These are phyloP conservation scores for Leccinum obscurum DNA, from an alignment of 768 basidiomycete genomes.

Conservation along the genomic window DNA sequence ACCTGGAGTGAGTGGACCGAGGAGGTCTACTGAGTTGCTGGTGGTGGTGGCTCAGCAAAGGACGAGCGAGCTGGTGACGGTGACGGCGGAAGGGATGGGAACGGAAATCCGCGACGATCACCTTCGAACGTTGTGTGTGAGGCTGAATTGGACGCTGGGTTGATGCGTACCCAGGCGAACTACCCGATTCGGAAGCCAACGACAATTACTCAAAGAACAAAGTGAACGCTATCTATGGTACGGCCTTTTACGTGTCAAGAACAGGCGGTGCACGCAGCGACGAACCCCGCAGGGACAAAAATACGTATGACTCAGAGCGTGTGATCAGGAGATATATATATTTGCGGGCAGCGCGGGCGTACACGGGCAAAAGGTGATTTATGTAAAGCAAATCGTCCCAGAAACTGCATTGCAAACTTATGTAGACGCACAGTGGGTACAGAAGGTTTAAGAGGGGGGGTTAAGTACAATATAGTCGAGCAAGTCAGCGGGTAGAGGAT, in stretches of 20 bases:
- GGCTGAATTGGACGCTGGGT: conserved; percentile 17
- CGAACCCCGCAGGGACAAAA: not conserved
- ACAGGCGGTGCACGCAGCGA: not conserved
- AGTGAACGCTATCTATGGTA: not conserved
- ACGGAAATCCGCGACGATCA: conserved; percentile 31
- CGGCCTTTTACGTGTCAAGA: not conserved
- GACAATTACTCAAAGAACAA: conserved; percentile 6
- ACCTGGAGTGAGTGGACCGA: not conserved
- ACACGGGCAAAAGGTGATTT: conserved; percentile 2
- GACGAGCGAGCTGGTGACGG: conserved; percentile 9
- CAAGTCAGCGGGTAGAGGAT: conserved; percentile 16
- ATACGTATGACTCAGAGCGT: not conserved
- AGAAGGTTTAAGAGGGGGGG: not conserved
- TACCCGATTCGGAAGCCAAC: conserved; percentile 30
- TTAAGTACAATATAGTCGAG: conserved; percentile 8
- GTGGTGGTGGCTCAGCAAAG: conserved; percentile 6
- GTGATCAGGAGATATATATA: conserved; percentile 7
- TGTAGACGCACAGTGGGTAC: conserved; percentile 18
- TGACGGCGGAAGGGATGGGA: conserved; percentile 18
- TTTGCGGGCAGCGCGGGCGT: conserved; percentile 7
- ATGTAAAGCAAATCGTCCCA: conserved; percentile 1
- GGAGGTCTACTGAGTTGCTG: conserved; percentile 2
- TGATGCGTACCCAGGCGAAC: conserved; percentile 16
- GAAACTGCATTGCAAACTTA: not conserved
- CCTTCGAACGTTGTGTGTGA: conserved; percentile 18